A percentile compares a stretch with the other conserved stretches of the same genome.
Evolutionary conservation across 2,329 filamentous ascomycete genomes (phyloP).

Genomic region (Neopestalotiopsis sp.): DNA sequence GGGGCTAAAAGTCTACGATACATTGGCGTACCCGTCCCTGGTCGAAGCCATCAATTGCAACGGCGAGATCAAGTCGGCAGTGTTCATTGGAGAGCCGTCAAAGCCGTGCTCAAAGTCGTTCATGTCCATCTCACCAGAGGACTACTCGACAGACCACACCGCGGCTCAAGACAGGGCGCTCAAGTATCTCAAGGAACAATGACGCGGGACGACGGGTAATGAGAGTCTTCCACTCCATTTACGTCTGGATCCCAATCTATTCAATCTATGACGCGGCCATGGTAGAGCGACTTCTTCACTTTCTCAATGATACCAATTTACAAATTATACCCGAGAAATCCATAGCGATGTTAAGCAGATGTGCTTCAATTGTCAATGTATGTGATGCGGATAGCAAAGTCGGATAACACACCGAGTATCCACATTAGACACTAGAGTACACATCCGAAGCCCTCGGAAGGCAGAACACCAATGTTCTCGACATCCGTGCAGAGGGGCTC

Average conservation of each 20-base stretch:
- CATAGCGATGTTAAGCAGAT: neutral
- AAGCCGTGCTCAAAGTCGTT: neutral
- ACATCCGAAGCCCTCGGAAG: neutral
- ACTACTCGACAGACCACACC: neutral
- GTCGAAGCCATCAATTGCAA: conserved; percentile 9
- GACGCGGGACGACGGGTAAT: neutral
- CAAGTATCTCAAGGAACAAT: neutral
- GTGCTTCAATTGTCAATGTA: neutral
- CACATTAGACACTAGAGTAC: neutral
- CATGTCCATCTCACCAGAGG: neutral
- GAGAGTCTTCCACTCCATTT: neutral
- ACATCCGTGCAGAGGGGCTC: too few relatives aligned
- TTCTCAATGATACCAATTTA: neutral
- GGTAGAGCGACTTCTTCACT: neutral
- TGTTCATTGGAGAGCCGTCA: neutral
- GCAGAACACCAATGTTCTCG: neutral
- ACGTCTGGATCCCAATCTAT: neutral
- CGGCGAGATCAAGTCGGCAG: conserved; percentile 8
- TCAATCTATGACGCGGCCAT: neutral
- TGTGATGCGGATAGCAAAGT: neutral
- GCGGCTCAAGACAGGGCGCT: neutral
- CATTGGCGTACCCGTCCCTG: neutral
- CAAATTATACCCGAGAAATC: neutral
- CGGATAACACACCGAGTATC: neutral
- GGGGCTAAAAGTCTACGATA: neutral